Evolutionary conservation across 441 rosid genomes (phyloP), one percentile per base, ranked within the genome.

Genomic region (Croton setiger): DNA sequence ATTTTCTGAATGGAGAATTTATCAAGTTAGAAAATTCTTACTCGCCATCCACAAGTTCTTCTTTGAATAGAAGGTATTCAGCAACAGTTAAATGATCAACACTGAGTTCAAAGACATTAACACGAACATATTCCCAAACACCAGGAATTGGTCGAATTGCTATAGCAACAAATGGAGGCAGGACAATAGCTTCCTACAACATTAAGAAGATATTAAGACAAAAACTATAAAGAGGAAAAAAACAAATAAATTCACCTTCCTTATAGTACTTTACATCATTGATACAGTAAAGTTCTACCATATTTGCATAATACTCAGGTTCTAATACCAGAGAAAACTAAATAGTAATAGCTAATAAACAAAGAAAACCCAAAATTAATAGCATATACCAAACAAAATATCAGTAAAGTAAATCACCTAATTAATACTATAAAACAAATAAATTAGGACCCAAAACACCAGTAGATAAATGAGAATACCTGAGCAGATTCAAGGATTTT

Each of bases 101-200:
- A 52, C 84, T 86, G 63, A 88, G 86, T 73, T 91, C 88, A 33
- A 78, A 57, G 64, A 88, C 87, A 71, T 91, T 88, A 44, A 91
- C 91, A 54, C 92, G 92, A 67, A 87, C 84, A 65, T 79, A 91
- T 76, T 91, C 97, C 95, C 97, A 91, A 74, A 91, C 91, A 73
- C 94, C 97, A 48, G 87, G 89, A 64, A 86, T 87, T 68, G 94
- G 97, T 56, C 91, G 88, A 74, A 88, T 76, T 2, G 94, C 92
- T 69, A 90, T 62, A 15, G 91, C 92, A 70, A 88, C 91, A 59
- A 81, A 87, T 0, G 96, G 94, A 53, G 96, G 94, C 53, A 88
- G 68, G 36, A 88, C 81, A 56, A 87, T 87, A 5, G 89, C 94
- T 85, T 90, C 96, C 94, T 88, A 67, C 27, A 36, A 47, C 49